These are phyloP conservation scores for Penstemon eatonii DNA, from an alignment of 257 asterid species.

Conservation along the genomic window DNA sequence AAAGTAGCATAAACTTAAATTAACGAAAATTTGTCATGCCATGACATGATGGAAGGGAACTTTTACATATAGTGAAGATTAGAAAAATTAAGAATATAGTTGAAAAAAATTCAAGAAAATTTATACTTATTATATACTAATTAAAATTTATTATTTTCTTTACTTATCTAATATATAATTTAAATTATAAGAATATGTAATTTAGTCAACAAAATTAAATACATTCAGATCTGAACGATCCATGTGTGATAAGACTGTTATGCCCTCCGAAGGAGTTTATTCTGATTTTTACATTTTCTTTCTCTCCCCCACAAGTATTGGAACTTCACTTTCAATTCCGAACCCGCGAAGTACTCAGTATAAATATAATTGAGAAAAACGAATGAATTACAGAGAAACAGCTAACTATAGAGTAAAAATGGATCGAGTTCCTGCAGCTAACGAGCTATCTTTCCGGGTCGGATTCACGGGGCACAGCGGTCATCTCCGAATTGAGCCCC, in stretches of 20 bases:
- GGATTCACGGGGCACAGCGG: slow-evolving; percentile 93
- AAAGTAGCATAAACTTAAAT: too few species aligned
- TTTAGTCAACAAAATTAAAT: too few species aligned
- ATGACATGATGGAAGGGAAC: too few species aligned
- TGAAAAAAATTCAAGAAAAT: too few species aligned
- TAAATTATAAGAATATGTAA: too few species aligned
- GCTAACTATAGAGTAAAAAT: slow-evolving; percentile 9
- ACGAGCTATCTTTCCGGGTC: slow-evolving; percentile 70
- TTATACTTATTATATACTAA: too few species aligned
- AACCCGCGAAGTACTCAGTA: slow-evolving; percentile 4
- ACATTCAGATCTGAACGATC: too few species aligned
- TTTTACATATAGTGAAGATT: too few species aligned
- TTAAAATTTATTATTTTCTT: too few species aligned
- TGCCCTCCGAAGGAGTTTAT: not conserved
- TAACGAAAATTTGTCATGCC: too few species aligned
- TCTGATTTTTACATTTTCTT: not conserved
- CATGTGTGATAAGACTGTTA: not conserved
- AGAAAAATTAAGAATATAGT: too few species aligned
- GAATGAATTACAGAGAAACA: not conserved
- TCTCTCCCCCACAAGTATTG: not conserved
- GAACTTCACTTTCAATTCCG: not conserved
- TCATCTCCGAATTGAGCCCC: slow-evolving; percentile 78
- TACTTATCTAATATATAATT: too few species aligned
- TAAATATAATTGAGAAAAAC: slow-evolving; percentile 25
- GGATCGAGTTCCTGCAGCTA: slow-evolving; percentile 65